A percentile compares a stretch with the other conserved stretches of the same genome.
phyloP scores from a whole-genome alignment of 371 early-diverging fungal species.

The Choanephora cucurbitarum region DNA sequence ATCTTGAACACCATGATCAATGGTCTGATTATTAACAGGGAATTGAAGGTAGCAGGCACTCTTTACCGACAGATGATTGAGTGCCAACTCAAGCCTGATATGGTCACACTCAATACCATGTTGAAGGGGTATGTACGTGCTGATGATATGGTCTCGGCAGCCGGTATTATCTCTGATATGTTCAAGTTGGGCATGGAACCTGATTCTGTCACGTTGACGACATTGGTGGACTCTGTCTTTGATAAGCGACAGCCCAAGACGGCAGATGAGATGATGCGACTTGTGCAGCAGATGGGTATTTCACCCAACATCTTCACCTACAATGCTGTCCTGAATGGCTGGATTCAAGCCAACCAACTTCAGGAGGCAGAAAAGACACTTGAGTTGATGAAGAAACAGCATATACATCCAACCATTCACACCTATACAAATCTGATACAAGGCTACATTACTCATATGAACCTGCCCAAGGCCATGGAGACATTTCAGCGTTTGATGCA shows the following conservation, averaged over 20 bases:
- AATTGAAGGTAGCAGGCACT: slow-evolving; percentile 33
- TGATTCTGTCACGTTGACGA: slow-evolving; percentile 49
- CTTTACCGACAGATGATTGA: slow-evolving; percentile 41
- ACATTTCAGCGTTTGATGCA: slow-evolving; percentile 37
- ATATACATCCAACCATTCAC: slow-evolving; percentile 39
- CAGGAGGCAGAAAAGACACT: slow-evolving; percentile 41
- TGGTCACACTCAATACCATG: slow-evolving; percentile 53
- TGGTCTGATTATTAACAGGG: slow-evolving; percentile 43
- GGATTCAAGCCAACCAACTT: slow-evolving; percentile 32
- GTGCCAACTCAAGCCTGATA: slow-evolving; percentile 37
- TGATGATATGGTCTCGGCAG: slow-evolving; percentile 25
- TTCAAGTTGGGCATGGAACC: slow-evolving; percentile 31
- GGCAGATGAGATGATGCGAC: slow-evolving; percentile 30
- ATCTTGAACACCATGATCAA: slow-evolving; percentile 51
- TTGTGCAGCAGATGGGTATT: slow-evolving; percentile 30
- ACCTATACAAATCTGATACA: slow-evolving; percentile 51
- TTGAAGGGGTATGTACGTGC: slow-evolving; percentile 39
- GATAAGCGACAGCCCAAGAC: slow-evolving; percentile 21
- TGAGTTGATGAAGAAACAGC: slow-evolving; percentile 12
- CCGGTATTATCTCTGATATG: slow-evolving; percentile 44
- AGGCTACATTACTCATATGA: slow-evolving; percentile 34
- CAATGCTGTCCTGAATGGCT: slow-evolving; percentile 49
- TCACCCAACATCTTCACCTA: slow-evolving; percentile 48
- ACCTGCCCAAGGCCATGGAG: slow-evolving; percentile 38
- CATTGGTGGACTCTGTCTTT: slow-evolving; percentile 45